Base-by-base conservation (phyloP, 768 basidiomycete species). In the Polyporus arcularius region DNA sequence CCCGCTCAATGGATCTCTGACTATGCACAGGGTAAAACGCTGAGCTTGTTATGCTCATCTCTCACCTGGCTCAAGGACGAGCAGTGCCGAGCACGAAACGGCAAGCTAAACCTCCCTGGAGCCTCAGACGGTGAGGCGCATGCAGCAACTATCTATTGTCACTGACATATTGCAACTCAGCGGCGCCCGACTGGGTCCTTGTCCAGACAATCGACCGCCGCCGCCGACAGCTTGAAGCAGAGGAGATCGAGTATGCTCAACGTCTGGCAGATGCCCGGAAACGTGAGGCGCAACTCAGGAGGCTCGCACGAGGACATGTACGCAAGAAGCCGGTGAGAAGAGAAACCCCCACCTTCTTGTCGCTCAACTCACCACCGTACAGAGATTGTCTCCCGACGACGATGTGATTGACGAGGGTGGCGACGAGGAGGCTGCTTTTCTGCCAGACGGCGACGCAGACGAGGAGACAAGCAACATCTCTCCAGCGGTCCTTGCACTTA, bases 61-160 rank as follows among this genome's bases (percentile, higher is more conserved):
- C 73, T 95, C 42, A 85, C 88, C 1, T 96, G 90, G 91, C 78
- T 92, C 18, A 69, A 74, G 16, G 90, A 90, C 67, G 85, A 91
- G 63, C 84, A 82, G 63, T 79, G 83, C 48, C 85, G 92, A 21
- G 87, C 87, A 10, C 79, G 79, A 58, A 89, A 85, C 60, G 91
- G 89, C 3, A 82, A 84, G 58, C 71, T 90, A 4, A 16, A 49
- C 32, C 21, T n/a, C n/a, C 16, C 16, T 10, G 39, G 50, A 31
- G 32, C 39, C 16, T 55, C 42, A 47, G 16, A 45, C n/a, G 39
- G 16, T 41, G 50, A 15, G 12, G 55, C 21, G 21, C 21, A 26
- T 26, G 21, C 21, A 26, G 21, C 21, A 26, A 26, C 21, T 26
- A 26, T 26, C 21, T 26, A 26, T 26, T 26, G 21, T 26, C 21